These are phyloP conservation scores for Pseudoturritis turrita DNA, from an alignment of 345 rosid species.

Conservation along the genomic window DNA sequence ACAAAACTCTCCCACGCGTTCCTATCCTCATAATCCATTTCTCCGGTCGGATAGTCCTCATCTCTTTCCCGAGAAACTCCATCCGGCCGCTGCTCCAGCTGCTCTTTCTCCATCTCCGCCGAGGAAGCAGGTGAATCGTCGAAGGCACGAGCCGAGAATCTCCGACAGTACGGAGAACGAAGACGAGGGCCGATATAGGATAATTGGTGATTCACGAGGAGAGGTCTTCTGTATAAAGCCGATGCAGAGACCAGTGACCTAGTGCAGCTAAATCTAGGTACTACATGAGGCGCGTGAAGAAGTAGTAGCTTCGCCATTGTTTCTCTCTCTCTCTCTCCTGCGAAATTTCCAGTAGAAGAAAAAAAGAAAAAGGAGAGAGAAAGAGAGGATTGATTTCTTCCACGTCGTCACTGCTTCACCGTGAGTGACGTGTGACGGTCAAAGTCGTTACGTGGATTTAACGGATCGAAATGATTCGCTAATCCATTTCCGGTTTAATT, in stretches of 20 bases:
- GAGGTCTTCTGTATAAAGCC: constrained; percentile 30
- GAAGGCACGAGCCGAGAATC: constrained; percentile 55
- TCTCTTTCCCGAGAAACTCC: constrained; percentile 14
- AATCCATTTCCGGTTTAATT: constrained; percentile 1
- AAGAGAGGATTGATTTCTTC: constrained; percentile 21
- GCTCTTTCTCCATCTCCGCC: constrained; percentile 23
- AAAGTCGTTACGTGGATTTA: constrained; percentile 30
- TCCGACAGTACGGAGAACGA: constrained; percentile 4
- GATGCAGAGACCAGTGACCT: constrained; percentile 18
- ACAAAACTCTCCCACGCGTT: constrained; percentile 56
- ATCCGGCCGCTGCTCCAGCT: constrained; percentile 17
- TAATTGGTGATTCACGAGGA: constrained; percentile 12
- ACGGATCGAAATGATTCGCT: not conserved
- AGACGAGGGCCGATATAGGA: constrained; percentile 2
- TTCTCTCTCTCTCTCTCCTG: not conserved
- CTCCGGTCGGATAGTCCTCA: constrained; percentile 74
- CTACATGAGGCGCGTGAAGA: constrained; percentile 43
- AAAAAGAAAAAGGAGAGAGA: not conserved
- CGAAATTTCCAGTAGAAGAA: not conserved
- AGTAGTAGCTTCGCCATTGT: constrained; percentile 60
- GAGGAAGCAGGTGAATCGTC: constrained; percentile 52
- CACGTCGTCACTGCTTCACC: constrained; percentile 32
- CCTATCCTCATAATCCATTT: constrained; percentile 47
- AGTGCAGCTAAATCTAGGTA: constrained; percentile 32
- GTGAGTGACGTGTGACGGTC: constrained; percentile 29